Percentiles rank a stretch among this genome's conserved stretches.
These are phyloP conservation scores for Carex parvula DNA, from an alignment of 176 grass and related monocot species.

Conservation along the genomic window DNA sequence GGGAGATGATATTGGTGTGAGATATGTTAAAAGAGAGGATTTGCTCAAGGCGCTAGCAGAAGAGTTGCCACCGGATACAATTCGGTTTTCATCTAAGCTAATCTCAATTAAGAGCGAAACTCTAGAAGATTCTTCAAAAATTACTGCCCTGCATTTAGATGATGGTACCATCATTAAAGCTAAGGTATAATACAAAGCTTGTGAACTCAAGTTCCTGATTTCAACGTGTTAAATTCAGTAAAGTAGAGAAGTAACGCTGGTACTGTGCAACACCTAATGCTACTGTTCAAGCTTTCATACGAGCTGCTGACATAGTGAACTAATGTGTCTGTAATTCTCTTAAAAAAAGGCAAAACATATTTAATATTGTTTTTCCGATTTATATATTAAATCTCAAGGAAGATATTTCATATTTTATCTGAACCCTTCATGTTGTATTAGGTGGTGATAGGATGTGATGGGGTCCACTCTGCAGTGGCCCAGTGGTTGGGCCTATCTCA, in stretches of 20 bases:
- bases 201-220: neutral
- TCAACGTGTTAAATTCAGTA: neutral
- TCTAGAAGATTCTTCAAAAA: constrained; percentile 12
- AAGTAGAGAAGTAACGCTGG: too few species aligned
- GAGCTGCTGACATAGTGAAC: neutral
- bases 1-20: constrained; percentile 15
- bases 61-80: constrained; percentile 32
- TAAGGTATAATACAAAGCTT: constrained; percentile 19
- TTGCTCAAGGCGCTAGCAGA: constrained; percentile 32
- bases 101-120: constrained; percentile 20
- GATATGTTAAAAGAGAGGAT: constrained; percentile 25
- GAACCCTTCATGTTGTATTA: neutral
- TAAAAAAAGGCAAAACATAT: neutral
- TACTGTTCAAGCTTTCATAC: neutral
- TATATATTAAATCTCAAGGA: neutral
- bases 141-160: constrained; percentile 28
- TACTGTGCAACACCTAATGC: neutral
- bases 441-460: constrained; percentile 47
- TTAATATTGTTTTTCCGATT: neutral
- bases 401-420: neutral
- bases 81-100: constrained; percentile 36
- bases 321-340: neutral
- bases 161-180: constrained; percentile 36
- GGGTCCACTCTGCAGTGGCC: constrained; percentile 48
- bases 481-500: constrained; percentile 28